A percentile compares a stretch with the other conserved stretches of the same genome.
Evolutionary conservation across 148 eudicot genomes (phyloP).

Genomic region (Chenopodium quinoa): DNA sequence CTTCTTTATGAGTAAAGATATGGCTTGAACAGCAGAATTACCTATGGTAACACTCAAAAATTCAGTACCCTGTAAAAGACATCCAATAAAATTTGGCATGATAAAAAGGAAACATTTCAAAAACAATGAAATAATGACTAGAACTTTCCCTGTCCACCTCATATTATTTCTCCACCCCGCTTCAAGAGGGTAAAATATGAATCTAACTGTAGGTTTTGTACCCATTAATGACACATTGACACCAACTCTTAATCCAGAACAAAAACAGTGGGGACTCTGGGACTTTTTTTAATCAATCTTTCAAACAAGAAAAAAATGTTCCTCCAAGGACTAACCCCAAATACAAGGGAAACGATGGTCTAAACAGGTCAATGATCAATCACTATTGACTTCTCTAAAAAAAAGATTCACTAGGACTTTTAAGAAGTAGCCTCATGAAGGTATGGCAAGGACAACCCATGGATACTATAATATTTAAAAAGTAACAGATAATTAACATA

Average conservation of each 20-base stretch:
- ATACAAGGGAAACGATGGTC: not conserved
- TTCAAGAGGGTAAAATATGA: no score
- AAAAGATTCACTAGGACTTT: not conserved
- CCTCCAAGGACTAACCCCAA: not conserved
- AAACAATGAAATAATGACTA: not conserved
- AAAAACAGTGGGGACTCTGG: not conserved
- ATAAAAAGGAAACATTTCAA: not conserved
- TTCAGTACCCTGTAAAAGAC: conserved; percentile 9
- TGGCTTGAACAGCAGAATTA: conserved; percentile 94
- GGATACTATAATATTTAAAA: not conserved
- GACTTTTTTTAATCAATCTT: not conserved
- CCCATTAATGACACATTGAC: not conserved
- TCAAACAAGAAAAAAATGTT: not conserved
- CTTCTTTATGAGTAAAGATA: conserved; percentile 74
- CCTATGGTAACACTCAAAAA: conserved; percentile 39
- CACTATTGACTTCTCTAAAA: not conserved
- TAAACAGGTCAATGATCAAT: not conserved
- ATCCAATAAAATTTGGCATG: not conserved
- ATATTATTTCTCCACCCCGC: not conserved
- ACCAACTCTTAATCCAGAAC: not conserved
- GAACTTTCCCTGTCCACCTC: not conserved
- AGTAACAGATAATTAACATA: no score
- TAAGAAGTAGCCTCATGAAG: not conserved
- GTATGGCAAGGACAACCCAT: not conserved
- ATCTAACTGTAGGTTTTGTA: not conserved